Evolutionary conservation across 176 grass and related monocot species (phyloP), one percentile per base, ranked within the genome.

Genomic region (Tillandsia fasciculata): DNA sequence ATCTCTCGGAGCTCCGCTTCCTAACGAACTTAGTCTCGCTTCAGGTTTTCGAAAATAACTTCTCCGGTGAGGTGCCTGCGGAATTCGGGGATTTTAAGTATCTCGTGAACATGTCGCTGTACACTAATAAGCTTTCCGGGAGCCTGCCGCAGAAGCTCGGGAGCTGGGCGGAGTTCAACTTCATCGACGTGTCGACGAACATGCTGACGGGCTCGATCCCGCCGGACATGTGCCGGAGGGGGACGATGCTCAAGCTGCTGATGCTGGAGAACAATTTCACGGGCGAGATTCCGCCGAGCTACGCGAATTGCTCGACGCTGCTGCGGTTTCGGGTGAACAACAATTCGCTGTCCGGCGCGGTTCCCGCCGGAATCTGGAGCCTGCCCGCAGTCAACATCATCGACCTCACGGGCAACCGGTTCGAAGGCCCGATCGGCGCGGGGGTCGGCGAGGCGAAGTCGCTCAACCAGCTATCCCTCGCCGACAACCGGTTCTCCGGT

Each of bases 141-240:
- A 80, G 81, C 65, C 58, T 96, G 66, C 93, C 93, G 3, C 50
- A 2, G 61, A 85, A 59, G 18, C 65, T 96, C 1, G 93, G 93
- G 0, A 92, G 93, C 70, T 90, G 81, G 93, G 29, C 74, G 3
- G n/a, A 48, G 14, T 59, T 97, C 79, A 81, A 90, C 73, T 97
- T 81, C 78, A 97, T 97, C 65, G 93, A 97, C 70, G 93, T 97
- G 26, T 92, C 93, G 0, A 87, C 93, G 8, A 97, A 97, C 71
- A 17, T 11, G 52, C 71, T 97, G 2, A 80, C 86, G 0, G 93
- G 93, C 0, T 67, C 81, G 23, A 92, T 97, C 61, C 93, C 93
- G 51, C 89, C 81, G 20, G 86, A 90, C 76, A 92, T 97, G 93
- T 92, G 93, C 81, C 84, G 70, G 73, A 65, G 13, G 27, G 86